These are phyloP conservation scores for Sporisorium graminicola DNA, from an alignment of 1,284 basidiomycete genomes.

Conservation along the genomic window DNA sequence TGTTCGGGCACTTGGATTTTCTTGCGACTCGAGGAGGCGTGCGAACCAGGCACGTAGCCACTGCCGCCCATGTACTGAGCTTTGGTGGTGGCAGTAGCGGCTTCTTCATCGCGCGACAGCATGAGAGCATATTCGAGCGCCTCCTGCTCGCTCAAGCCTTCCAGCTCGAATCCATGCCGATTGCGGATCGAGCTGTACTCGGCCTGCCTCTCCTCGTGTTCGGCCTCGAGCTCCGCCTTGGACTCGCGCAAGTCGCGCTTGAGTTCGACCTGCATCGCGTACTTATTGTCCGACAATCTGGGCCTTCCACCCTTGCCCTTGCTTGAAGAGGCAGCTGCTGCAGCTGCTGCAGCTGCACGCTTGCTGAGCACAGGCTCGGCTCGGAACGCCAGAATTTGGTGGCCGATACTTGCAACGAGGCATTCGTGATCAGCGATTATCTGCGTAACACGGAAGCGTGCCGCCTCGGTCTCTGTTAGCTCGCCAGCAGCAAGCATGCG, in stretches of 20 bases:
- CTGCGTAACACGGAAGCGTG: slow-evolving; percentile 75
- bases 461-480: slow-evolving; percentile 70
- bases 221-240: slow-evolving; percentile 72
- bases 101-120: slow-evolving; percentile 84
- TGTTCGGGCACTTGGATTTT: slow-evolving; percentile 24
- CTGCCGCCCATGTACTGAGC: slow-evolving; percentile 21
- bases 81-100: slow-evolving; percentile 49
- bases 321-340: slow-evolving; percentile 15
- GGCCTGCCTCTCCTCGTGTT: slow-evolving; percentile 78
- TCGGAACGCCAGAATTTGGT: slow-evolving; percentile 79
- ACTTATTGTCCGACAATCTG: slow-evolving; percentile 43
- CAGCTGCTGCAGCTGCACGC: slow-evolving; percentile 23
- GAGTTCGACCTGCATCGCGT: slow-evolving; percentile 53
- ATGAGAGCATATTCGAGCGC: slow-evolving; percentile 85
- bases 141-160: slow-evolving; percentile 81
- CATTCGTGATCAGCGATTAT: slow-evolving; percentile 78
- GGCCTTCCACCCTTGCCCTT: slow-evolving; percentile 23
- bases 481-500: slow-evolving; percentile 73
- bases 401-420: slow-evolving; percentile 77
- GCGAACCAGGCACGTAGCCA: slow-evolving; percentile 35
- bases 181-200: slow-evolving; percentile 71
- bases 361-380: slow-evolving; percentile 72
- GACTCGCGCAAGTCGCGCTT: slow-evolving; percentile 62
- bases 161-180: slow-evolving; percentile 72
- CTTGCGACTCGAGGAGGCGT: slow-evolving; percentile 24